Evolutionary conservation across 495 filamentous ascomycete genomes (phyloP), one percentile per base, ranked within the genome.

Genomic region (Talaromyces thailandensis): DNA sequence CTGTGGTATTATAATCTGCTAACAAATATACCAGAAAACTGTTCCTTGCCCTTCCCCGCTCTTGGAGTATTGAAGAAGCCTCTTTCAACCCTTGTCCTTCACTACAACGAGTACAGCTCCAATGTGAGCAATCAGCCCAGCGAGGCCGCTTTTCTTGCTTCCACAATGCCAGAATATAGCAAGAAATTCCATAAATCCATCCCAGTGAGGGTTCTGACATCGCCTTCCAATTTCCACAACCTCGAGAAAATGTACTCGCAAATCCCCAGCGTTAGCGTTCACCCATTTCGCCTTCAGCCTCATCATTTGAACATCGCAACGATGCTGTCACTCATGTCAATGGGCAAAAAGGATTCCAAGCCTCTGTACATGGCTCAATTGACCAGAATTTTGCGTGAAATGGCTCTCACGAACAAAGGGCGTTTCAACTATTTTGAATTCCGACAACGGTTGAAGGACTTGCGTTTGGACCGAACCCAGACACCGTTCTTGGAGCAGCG

Each of bases 291-390:
- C 3, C 75, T 92, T 12, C 75, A 80, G 18, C 72, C 84, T 48
- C 70, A 69, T 1, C 79, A 88, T 37, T 76, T 92, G 4, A 87
- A 86, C 64, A 82, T 84, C 0, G 77, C 78, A 55, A 79, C 82
- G 26, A 88, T 89, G 82, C 70, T 86, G 28, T 82, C 83, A 4
- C 75, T 92, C n/a, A 89, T 92, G 88, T 67, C 69, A 2, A 65
- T 71, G 67, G 64, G 62, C 2, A 64, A 67, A 24, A 63, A 57
- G 25, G 63, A 66, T 31, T 58, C 57, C 4, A 69, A 67, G 64
- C 69, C 69, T 2, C 23, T 64, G 58, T 64, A 64, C 50, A 64
- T 64, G 69, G 65, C 59, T 14, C 69, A 71, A 60, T 59, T 71
- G 11, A 64, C 64, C 28, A 74, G 75, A 18, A 78, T 90, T n/a